A percentile compares a stretch with the other conserved stretches of the same genome.
These are phyloP conservation scores for Nemania diffusa DNA, from an alignment of 2,329 filamentous ascomycete species.

Conservation along the genomic window DNA sequence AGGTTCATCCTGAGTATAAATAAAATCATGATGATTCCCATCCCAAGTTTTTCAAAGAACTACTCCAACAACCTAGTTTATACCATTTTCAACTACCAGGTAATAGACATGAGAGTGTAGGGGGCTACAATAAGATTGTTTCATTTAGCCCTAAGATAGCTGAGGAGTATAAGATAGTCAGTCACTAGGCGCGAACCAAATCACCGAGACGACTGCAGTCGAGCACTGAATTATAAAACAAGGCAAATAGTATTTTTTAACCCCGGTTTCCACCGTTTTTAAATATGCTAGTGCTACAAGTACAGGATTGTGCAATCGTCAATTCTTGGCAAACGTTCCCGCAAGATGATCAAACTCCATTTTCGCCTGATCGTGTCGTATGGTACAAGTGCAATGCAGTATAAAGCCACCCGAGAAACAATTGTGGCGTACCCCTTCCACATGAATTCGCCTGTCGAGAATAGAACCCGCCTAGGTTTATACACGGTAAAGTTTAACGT, in stretches of 20 bases:
- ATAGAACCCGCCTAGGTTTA: background rate
- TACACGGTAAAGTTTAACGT: background rate
- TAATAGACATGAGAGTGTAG: background rate
- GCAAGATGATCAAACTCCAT: slow-evolving; percentile 3
- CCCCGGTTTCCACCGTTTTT: background rate
- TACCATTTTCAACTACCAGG: background rate
- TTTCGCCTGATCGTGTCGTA: slow-evolving; percentile 2
- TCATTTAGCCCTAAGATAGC: no score
- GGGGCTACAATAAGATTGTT: no score
- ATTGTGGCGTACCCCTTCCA: background rate
- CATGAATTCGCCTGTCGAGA: background rate
- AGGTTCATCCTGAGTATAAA: background rate
- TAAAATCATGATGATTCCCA: background rate
- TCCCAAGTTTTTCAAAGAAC: no score
- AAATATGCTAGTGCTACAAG: slow-evolving; percentile 8
- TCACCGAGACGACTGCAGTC: background rate
- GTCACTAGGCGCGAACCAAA: background rate
- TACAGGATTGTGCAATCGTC: slow-evolving; percentile 2
- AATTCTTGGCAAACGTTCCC: background rate
- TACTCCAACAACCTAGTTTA: no score
- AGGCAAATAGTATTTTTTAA: background rate
- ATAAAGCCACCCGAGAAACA: background rate
- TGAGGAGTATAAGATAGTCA: no score
- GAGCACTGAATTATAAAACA: background rate
- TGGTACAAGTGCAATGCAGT: slow-evolving; percentile 13